Evolutionary conservation across 139 green algal genomes (phyloP).

Genomic region (Dunaliella primolecta): DNA sequence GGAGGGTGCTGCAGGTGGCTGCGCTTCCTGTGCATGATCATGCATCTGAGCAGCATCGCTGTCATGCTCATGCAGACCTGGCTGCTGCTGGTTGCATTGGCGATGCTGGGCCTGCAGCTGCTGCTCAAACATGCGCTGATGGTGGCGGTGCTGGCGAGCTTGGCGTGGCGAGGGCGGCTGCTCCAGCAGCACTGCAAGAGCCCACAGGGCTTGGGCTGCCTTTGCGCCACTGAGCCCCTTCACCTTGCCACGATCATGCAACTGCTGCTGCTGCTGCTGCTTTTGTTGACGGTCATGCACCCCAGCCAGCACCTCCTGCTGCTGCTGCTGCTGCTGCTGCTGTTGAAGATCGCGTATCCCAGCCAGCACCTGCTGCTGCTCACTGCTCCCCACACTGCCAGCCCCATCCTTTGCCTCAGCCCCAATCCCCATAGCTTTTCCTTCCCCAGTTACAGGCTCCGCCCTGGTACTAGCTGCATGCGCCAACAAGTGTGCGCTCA

Average conservation of each 20-base stretch:
- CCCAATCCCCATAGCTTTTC: too few relatives aligned
- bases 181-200: neutral
- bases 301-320: neutral
- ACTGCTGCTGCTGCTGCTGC: slow-evolving; percentile 1
- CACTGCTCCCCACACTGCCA: neutral
- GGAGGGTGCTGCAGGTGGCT: too few relatives aligned
- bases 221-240: neutral
- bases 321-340: slow-evolving; percentile 1
- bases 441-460: too few relatives aligned
- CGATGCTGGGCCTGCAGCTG: neutral
- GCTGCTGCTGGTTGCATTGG: too few relatives aligned
- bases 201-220: neutral
- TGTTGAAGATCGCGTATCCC: too few relatives aligned
- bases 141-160: neutral
- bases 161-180: neutral
- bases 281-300: too few relatives aligned
- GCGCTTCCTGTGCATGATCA: too few relatives aligned
- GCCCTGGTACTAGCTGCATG: too few relatives aligned
- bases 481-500: neutral
- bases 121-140: neutral
- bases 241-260: neutral
- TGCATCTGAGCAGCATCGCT: too few relatives aligned
- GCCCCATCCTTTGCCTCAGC: neutral
- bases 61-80: too few relatives aligned
- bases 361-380: slow-evolving; percentile 2